These are phyloP conservation scores for Ilyonectria robusta DNA, from an alignment of 2,329 filamentous ascomycete genomes.

Conservation along the genomic window DNA sequence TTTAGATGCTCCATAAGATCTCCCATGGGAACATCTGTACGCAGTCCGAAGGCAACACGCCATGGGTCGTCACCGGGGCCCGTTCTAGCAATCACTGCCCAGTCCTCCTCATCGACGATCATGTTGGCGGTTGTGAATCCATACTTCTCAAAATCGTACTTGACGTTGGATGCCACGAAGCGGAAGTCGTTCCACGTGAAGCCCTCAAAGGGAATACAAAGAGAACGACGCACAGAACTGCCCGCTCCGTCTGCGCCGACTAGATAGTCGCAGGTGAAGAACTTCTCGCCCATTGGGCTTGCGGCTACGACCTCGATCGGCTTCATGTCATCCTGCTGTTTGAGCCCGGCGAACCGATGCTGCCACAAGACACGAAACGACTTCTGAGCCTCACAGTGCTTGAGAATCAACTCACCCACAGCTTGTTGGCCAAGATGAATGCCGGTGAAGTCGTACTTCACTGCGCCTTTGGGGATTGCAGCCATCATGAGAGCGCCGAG, in stretches of 20 bases:
- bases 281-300: background rate
- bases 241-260: slow-evolving; percentile 7
- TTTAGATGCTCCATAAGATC: background rate
- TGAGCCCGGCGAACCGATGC: background rate
- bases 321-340: background rate
- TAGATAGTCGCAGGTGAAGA: slow-evolving; percentile 11
- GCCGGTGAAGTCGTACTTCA: background rate
- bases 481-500: slow-evolving; percentile 2
- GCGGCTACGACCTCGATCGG: background rate
- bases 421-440: slow-evolving; percentile 6
- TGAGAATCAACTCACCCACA: slow-evolving; percentile 2
- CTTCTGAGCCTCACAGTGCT: background rate
- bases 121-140: slow-evolving; percentile 12
- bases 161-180: slow-evolving; percentile 16
- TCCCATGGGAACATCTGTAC: background rate
- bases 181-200: slow-evolving; percentile 19
- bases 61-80: background rate
- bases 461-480: background rate
- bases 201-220: slow-evolving; percentile 17
- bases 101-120: slow-evolving; percentile 13
- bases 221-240: slow-evolving; percentile 1
- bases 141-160: slow-evolving; percentile 18
- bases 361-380: slow-evolving; percentile 5
- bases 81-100: slow-evolving; percentile 11
- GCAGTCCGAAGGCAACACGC: slow-evolving; percentile 4